phyloP scores from a whole-genome alignment of 2,329 filamentous ascomycete genomes.

The Fusarium buxicola region DNA sequence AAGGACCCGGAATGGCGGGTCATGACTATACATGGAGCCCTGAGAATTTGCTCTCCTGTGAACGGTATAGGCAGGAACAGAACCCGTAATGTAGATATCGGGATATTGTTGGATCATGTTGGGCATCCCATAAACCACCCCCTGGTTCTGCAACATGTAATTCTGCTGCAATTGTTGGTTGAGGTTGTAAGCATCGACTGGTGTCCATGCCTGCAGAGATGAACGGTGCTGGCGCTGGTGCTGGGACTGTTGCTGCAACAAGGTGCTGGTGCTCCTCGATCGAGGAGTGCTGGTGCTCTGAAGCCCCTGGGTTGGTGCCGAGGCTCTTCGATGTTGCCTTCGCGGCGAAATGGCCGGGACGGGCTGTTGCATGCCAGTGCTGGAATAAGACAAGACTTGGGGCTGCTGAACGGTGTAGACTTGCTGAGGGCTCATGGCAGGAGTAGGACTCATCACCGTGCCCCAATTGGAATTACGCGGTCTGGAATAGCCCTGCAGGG shows the following conservation, averaged over 20 bases:
- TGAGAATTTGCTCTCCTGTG: conserved; percentile 34
- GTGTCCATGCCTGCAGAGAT: conserved; percentile 32
- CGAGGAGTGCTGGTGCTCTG: conserved; percentile 16
- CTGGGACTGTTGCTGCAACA: conserved; percentile 30
- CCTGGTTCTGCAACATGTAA: conserved; percentile 37
- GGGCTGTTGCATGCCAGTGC: conserved; percentile 29
- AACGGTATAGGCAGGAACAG: conserved; percentile 7
- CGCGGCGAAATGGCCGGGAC: conserved; percentile 12
- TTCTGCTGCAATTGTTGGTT: conserved; percentile 38
- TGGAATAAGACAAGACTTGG: conserved; percentile 31
- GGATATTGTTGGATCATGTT: conserved; percentile 37
- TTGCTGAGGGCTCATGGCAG: conserved; percentile 20
- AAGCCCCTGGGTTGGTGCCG: conserved; percentile 32
- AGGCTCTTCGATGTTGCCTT: conserved; percentile 35
- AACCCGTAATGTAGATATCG: conserved; percentile 32
- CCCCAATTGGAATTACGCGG: conserved; percentile 26
- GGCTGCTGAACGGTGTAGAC: conserved; percentile 19
- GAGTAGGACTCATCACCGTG: conserved; percentile 12
- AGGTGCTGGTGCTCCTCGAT: conserved; percentile 29
- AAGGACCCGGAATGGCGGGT: conserved; percentile 62
- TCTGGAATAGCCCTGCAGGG: conserved; percentile 20
- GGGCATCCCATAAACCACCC: conserved; percentile 31
- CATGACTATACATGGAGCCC: conserved; percentile 29
- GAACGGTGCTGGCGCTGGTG: conserved; percentile 15
- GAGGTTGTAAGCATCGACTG: conserved; percentile 35